Evolutionary conservation across 441 rosid species (phyloP).

Genomic region (Adansonia gregorii): DNA sequence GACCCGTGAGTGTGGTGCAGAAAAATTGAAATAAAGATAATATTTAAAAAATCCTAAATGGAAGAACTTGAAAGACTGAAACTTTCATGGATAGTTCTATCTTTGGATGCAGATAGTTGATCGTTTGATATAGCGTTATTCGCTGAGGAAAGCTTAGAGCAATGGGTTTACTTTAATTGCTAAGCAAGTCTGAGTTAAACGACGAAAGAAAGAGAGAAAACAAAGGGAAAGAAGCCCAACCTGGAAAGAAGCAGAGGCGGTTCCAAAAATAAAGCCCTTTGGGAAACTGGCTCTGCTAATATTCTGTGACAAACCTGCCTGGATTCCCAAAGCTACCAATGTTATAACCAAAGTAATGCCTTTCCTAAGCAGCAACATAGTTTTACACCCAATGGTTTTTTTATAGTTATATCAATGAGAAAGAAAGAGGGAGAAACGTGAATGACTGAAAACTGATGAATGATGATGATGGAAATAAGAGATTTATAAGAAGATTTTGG

Average conservation of each 20-base stretch:
- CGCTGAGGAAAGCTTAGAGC: no score
- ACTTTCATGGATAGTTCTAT: background rate
- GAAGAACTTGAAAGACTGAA: background rate
- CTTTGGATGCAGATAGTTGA: background rate
- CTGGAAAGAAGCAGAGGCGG: conserved; percentile 96
- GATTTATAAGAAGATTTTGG: background rate
- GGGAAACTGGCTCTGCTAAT: conserved; percentile 80
- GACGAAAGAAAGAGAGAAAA: background rate
- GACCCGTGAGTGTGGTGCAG: background rate
- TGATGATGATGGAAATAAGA: background rate
- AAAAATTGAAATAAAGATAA: background rate
- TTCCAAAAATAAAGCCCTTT: conserved; percentile 81
- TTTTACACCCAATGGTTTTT: background rate
- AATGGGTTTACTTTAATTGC: background rate
- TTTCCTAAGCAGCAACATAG: conserved; percentile 22
- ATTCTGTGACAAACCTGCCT: conserved; percentile 39
- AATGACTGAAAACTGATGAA: background rate
- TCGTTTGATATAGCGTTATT: no score
- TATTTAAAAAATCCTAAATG: background rate
- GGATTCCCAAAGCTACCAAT: conserved; percentile 19
- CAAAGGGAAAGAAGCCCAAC: conserved; percentile 31
- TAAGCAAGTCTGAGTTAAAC: background rate
- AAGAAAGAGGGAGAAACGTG: background rate
- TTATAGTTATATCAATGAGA: background rate
- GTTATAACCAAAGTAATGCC: conserved; percentile 30